These are phyloP conservation scores for Annulohypoxylon stygium DNA, from an alignment of 495 filamentous ascomycete species.

Conservation along the genomic window DNA sequence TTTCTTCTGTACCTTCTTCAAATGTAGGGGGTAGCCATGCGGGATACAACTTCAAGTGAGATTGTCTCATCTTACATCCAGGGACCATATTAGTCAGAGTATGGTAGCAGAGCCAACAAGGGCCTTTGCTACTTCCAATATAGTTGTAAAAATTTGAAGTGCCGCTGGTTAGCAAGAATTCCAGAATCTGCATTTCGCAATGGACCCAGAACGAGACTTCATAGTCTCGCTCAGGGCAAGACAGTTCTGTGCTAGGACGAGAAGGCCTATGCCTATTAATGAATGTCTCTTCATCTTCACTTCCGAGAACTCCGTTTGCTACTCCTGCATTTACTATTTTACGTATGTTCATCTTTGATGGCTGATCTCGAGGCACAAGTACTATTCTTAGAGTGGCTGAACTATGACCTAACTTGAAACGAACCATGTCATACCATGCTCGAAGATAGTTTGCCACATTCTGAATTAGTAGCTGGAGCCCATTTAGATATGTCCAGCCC, in stretches of 20 bases:
- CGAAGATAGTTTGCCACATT: slow-evolving; percentile 17
- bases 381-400: background rate
- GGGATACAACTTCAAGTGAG: slow-evolving; percentile 24
- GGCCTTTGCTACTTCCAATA: slow-evolving; percentile 32
- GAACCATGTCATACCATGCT: slow-evolving; percentile 32
- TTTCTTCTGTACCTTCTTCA: too few relatives aligned
- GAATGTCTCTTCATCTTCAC: too few relatives aligned
- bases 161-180: background rate
- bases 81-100: slow-evolving; percentile 1
- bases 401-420: background rate
- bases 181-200: slow-evolving; percentile 34
- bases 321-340: too few relatives aligned
- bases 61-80: slow-evolving; percentile 5
- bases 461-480: slow-evolving; percentile 18
- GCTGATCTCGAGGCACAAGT: background rate
- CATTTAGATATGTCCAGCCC: too few relatives aligned
- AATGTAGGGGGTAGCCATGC: slow-evolving; percentile 4
- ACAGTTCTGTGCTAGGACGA: too few relatives aligned
- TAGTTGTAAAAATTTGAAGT: slow-evolving; percentile 11
- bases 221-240: too few relatives aligned
- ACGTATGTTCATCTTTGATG: too few relatives aligned
- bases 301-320: too few relatives aligned
- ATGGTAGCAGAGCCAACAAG: slow-evolving; percentile 37
- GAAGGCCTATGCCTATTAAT: too few relatives aligned
- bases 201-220: slow-evolving; percentile 13